A percentile compares a stretch with the other conserved stretches of the same genome.
These are phyloP conservation scores for Penicillium fimorum DNA, from an alignment of 495 filamentous ascomycete genomes.

Conservation along the genomic window DNA sequence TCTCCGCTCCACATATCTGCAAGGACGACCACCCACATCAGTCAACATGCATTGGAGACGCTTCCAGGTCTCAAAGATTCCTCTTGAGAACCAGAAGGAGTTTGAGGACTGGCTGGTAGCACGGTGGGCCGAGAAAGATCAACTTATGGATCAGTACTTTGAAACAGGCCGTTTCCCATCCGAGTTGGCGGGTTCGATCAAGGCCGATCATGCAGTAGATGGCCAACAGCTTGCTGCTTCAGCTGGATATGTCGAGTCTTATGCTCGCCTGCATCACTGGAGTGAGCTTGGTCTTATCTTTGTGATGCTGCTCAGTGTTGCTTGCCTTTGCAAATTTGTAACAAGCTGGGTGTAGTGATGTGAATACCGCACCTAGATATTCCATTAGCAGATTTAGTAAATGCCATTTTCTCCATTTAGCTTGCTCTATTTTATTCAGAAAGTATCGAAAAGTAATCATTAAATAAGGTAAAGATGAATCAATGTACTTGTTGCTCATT, in stretches of 20 bases:
- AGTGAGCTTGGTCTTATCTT: slow-evolving; percentile 59
- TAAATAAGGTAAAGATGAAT: neutral
- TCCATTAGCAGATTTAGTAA: neutral
- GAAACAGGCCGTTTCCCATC: slow-evolving; percentile 62
- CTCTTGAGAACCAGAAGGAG: slow-evolving; percentile 53
- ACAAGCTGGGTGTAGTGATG: slow-evolving; percentile 8
- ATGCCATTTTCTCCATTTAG: neutral
- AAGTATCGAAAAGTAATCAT: neutral
- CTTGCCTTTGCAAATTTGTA: slow-evolving; percentile 29
- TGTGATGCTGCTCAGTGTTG: slow-evolving; percentile 39
- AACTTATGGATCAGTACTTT: slow-evolving; percentile 56
- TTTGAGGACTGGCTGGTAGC: slow-evolving; percentile 59
- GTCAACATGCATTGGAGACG: slow-evolving; percentile 72
- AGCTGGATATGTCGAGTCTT: slow-evolving; percentile 58
- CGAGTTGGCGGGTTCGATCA: slow-evolving; percentile 47
- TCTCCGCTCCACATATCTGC: slow-evolving; percentile 59
- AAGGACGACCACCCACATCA: slow-evolving; percentile 65
- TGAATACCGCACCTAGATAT: slow-evolving; percentile 8
- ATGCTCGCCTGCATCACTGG: slow-evolving; percentile 52
- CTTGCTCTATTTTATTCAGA: too few species aligned
- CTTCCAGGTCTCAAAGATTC: slow-evolving; percentile 56
- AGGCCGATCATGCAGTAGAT: slow-evolving; percentile 32
- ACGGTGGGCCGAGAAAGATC: slow-evolving; percentile 65
- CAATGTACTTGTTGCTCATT: neutral
- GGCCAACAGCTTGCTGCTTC: slow-evolving; percentile 35